A percentile compares a stretch with the other conserved stretches of the same genome.
Evolutionary conservation across 495 filamentous ascomycete genomes (phyloP).

Genomic region (Schizothecium vesticola): DNA sequence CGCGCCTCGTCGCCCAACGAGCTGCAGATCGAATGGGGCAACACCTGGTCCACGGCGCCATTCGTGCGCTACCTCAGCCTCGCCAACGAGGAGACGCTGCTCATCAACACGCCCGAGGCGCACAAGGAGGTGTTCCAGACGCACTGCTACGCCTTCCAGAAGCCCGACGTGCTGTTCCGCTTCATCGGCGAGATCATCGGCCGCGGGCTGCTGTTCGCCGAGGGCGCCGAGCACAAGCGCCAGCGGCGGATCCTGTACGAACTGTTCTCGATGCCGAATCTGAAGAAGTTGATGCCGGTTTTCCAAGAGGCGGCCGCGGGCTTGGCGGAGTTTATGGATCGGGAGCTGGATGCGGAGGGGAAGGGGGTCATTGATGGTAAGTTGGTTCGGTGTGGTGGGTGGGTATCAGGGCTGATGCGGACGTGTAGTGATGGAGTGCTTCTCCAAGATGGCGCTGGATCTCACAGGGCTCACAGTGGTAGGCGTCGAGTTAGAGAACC

Average conservation of each 20-base stretch:
- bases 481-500: slow-evolving; percentile 58
- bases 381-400: neutral
- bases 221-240: slow-evolving; percentile 24
- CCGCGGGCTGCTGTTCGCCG: slow-evolving; percentile 25
- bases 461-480: slow-evolving; percentile 64
- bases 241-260: slow-evolving; percentile 22
- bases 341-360: slow-evolving; percentile 4
- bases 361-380: slow-evolving; percentile 17
- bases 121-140: slow-evolving; percentile 26
- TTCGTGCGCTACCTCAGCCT: slow-evolving; percentile 27
- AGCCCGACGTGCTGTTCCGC: slow-evolving; percentile 19
- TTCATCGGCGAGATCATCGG: slow-evolving; percentile 24
- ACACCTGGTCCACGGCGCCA: slow-evolving; percentile 13
- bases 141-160: slow-evolving; percentile 26
- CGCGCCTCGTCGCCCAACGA: slow-evolving; percentile 16
- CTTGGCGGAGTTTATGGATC: slow-evolving; percentile 4
- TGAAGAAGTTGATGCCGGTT: slow-evolving; percentile 21
- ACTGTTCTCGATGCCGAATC: slow-evolving; percentile 19
- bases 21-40: slow-evolving; percentile 17
- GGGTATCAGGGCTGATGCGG: too few species aligned
- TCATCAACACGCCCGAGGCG: slow-evolving; percentile 24
- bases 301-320: slow-evolving; percentile 19
- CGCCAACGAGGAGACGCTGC: slow-evolving; percentile 22
- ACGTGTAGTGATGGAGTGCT: slow-evolving; percentile 14
- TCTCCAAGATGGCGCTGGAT: slow-evolving; percentile 50